Conservation (phyloP, 768 basidiomycete genomes). For the Plicaturopsis crispa region DNA sequence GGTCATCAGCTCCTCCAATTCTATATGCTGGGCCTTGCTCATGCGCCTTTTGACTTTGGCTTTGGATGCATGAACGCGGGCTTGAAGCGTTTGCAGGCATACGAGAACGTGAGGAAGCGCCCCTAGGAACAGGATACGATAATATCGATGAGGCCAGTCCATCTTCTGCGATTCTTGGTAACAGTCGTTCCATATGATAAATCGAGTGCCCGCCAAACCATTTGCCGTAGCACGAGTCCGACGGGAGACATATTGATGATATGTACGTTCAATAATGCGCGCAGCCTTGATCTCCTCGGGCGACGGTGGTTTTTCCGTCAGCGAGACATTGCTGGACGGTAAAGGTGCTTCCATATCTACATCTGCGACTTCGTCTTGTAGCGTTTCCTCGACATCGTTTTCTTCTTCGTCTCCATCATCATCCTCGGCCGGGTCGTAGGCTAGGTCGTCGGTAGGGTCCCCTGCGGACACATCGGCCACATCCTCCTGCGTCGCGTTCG, state of each 20-base stretch:
- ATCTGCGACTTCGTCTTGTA: no score
- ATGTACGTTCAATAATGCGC: conserved; percentile 10
- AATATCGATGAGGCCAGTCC: conserved; percentile 20
- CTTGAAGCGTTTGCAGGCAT: conserved; percentile 28
- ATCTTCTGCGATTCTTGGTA: conserved; percentile 16
- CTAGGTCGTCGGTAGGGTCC: conserved; percentile 15
- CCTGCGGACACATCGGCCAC: no score
- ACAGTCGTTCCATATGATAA: conserved; percentile 20
- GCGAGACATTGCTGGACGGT: no score
- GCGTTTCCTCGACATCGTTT: no score
- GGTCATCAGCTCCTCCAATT: conserved; percentile 22
- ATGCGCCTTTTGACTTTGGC: conserved; percentile 21
- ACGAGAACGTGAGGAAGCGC: conserved; percentile 32
- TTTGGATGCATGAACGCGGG: conserved; percentile 20
- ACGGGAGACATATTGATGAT: conserved; percentile 3
- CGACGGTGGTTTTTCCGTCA: conserved; percentile 14
- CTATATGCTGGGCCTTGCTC: conserved; percentile 20
- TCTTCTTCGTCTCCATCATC: no score
- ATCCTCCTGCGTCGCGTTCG: no score
- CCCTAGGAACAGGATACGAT: conserved; percentile 28
- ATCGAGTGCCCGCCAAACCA: conserved; percentile 14
- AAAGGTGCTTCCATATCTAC: no score
- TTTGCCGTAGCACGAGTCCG: conserved; percentile 8
- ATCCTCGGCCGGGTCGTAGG: no score
- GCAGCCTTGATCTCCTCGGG: conserved; percentile 19